Conservation (phyloP, 768 basidiomycete genomes). For the Leccinum arenicola region DNA sequence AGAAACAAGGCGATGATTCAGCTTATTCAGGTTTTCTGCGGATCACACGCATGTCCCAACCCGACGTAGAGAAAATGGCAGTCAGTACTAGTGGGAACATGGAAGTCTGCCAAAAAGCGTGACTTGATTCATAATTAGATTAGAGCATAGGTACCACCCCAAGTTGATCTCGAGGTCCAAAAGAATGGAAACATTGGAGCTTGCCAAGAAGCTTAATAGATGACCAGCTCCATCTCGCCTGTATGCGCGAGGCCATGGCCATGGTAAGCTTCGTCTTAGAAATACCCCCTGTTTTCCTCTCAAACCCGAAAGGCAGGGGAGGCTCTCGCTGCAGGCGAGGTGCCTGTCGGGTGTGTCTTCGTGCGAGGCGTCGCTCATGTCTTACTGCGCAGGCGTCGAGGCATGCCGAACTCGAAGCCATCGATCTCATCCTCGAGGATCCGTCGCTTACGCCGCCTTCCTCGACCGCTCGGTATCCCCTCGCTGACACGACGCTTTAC, state of each 20-base stretch:
- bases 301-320: constrained; percentile 66
- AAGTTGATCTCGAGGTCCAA: too few relatives aligned
- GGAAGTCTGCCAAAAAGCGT: too few relatives aligned
- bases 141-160: too few relatives aligned
- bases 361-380: constrained; percentile 53
- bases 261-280: constrained; percentile 53
- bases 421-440: constrained; percentile 79
- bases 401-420: constrained; percentile 96
- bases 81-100: too few relatives aligned
- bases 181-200: too few relatives aligned
- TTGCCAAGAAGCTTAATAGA: not conserved
- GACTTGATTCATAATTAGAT: too few relatives aligned
- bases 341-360: constrained; percentile 96
- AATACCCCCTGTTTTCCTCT: constrained; percentile 1
- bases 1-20: constrained; percentile 2
- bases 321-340: constrained; percentile 80
- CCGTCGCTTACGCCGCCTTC: constrained; percentile 49
- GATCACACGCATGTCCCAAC: not conserved
- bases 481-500: constrained; percentile 81
- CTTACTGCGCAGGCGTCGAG: constrained; percentile 71
- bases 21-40: not conserved
- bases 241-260: constrained; percentile 81
- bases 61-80: not conserved
- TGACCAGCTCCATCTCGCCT: constrained; percentile 41
- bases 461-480: constrained; percentile 48